Evolutionary conservation across 306 rosid genomes (phyloP).

Genomic region (Malus sylvestris): DNA sequence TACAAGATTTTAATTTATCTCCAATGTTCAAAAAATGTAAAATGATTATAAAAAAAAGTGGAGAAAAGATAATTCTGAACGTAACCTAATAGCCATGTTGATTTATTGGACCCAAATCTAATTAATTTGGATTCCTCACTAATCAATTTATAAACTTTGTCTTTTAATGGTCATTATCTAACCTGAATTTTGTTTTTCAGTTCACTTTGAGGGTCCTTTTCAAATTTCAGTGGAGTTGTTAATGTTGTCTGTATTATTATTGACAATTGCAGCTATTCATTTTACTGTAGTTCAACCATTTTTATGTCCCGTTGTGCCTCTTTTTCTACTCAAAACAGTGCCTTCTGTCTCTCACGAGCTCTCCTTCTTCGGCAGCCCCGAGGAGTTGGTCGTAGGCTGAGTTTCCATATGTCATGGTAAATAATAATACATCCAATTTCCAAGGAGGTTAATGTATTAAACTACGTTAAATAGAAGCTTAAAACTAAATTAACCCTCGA

Average conservation of each 20-base stretch:
- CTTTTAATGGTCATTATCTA: neutral
- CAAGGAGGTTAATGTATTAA: neutral
- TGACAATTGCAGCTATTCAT: neutral
- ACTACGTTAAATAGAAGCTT: neutral
- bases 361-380: neutral
- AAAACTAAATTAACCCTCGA: neutral
- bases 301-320: neutral
- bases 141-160: neutral
- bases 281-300: neutral
- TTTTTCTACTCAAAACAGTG: neutral
- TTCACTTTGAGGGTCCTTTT: neutral
- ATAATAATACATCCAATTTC: neutral
- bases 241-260: neutral
- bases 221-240: constrained; percentile 1
- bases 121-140: neutral
- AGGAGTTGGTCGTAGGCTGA: neutral
- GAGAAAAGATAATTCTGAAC: too few relatives aligned
- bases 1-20: too few relatives aligned
- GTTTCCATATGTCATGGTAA: neutral
- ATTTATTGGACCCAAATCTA: too few relatives aligned
- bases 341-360: neutral
- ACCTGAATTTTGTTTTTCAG: neutral
- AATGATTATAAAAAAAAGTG: too few relatives aligned
- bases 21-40: too few relatives aligned
- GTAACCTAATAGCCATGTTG: too few relatives aligned